Evolutionary conservation across 2,329 filamentous ascomycete species (phyloP).

Genomic region (Cladosporium sp.): DNA sequence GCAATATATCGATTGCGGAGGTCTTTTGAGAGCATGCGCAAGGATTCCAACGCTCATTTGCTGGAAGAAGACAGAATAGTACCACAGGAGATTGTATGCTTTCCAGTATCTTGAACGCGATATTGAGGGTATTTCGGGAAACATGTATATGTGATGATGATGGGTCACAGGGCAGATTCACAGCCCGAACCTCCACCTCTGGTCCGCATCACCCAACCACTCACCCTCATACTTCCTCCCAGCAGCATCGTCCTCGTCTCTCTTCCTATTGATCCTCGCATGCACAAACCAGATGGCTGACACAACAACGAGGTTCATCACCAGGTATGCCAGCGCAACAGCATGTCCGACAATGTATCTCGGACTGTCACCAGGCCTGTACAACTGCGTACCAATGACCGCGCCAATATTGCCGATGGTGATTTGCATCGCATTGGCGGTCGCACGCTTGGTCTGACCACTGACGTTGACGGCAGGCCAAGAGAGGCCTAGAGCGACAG

Average conservation of each 20-base stretch:
- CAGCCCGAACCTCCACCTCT: conserved; percentile 57
- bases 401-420: conserved; percentile 67
- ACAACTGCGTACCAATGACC: conserved; percentile 66
- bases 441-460: conserved; percentile 65
- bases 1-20: too few relatives aligned
- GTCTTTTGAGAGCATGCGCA: too few relatives aligned
- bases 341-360: conserved; percentile 64
- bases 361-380: conserved; percentile 57
- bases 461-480: conserved; percentile 72
- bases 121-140: neutral
- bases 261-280: conserved; percentile 54
- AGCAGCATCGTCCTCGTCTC: conserved; percentile 45
- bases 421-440: conserved; percentile 68
- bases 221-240: conserved; percentile 49
- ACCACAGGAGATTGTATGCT: too few relatives aligned
- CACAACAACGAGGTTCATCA: conserved; percentile 55
- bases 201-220: conserved; percentile 60
- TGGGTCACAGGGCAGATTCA: neutral
- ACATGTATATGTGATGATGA: neutral
- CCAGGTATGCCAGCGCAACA: conserved; percentile 61
- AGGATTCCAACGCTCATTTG: too few relatives aligned
- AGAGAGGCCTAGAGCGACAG: conserved; percentile 58
- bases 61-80: too few relatives aligned
- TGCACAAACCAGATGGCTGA: conserved; percentile 51
- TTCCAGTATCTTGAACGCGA: neutral